Percentiles rank a stretch among this genome's conserved stretches.
Evolutionary conservation across 1,284 basidiomycete genomes (phyloP).

Genomic region (Ustilago bromivora): DNA sequence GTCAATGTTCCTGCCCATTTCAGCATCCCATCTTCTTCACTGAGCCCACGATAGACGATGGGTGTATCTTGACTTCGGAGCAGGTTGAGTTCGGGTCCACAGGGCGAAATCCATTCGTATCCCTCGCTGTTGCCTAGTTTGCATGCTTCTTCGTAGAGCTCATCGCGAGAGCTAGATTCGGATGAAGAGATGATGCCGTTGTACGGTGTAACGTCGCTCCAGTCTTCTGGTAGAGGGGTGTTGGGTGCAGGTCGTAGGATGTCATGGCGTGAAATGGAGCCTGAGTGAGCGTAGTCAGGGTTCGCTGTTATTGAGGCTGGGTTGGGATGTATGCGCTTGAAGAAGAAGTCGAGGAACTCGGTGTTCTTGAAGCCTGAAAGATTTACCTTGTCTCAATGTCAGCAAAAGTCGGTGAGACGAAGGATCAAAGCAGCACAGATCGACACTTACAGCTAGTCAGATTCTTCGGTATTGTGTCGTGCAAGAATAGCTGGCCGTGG

Average conservation of each 20-base stretch:
- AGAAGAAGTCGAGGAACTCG: constrained; percentile 62
- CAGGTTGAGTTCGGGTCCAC: constrained; percentile 66
- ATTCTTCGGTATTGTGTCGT: constrained; percentile 66
- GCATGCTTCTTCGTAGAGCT: constrained; percentile 18
- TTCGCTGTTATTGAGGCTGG: constrained; percentile 14
- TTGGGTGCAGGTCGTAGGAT: constrained; percentile 16
- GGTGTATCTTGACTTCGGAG: constrained; percentile 65
- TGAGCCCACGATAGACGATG: constrained; percentile 66
- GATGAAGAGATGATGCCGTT: constrained; percentile 24
- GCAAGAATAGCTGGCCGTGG: constrained; percentile 69
- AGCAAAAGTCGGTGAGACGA: neutral
- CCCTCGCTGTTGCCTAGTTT: constrained; percentile 45
- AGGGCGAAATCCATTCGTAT: constrained; percentile 65
- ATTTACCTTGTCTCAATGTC: neutral
- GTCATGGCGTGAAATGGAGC: constrained; percentile 31
- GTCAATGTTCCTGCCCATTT: constrained; percentile 58
- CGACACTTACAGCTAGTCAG: constrained; percentile 58
- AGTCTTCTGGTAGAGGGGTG: constrained; percentile 15
- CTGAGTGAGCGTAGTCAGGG: constrained; percentile 8
- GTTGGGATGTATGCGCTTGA: constrained; percentile 43
- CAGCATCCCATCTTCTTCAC: constrained; percentile 38
- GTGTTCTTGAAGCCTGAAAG: constrained; percentile 27
- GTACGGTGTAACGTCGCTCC: constrained; percentile 29
- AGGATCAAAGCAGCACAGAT: neutral
- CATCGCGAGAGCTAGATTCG: constrained; percentile 12